A percentile compares a stretch with the other conserved stretches of the same genome.
These are phyloP conservation scores for Chiua virens DNA, from an alignment of 768 basidiomycete genomes.

Conservation along the genomic window DNA sequence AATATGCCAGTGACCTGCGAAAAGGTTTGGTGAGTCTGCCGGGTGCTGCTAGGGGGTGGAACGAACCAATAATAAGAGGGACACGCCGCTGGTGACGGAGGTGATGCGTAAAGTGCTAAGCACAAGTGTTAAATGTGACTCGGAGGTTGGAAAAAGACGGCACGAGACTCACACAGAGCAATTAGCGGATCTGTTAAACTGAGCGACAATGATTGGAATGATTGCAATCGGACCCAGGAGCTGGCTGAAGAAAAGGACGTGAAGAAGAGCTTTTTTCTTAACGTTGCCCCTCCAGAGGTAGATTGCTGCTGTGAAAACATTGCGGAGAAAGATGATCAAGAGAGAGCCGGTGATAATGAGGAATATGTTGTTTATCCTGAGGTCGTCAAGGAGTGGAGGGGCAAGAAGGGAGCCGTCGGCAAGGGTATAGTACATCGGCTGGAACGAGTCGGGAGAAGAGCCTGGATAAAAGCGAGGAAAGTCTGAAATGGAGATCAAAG, in stretches of 20 bases:
- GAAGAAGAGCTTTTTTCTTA: constrained; percentile 60
- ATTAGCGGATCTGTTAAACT: constrained; percentile 39
- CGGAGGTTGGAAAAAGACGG: not conserved
- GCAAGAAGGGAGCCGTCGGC: constrained; percentile 62
- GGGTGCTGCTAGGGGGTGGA: not conserved
- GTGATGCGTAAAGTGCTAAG: constrained; percentile 39
- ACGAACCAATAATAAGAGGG: constrained; percentile 42
- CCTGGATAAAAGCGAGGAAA: constrained; percentile 44
- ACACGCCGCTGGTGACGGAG: constrained; percentile 35
- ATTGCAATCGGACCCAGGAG: constrained; percentile 47
- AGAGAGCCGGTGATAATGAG: constrained; percentile 51
- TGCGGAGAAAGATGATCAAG: constrained; percentile 51
- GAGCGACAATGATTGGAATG: constrained; percentile 45
- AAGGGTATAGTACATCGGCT: constrained; percentile 46
- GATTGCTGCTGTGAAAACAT: constrained; percentile 47
- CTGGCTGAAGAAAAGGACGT: constrained; percentile 55
- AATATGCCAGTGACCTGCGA: constrained; percentile 59
- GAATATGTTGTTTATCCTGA: constrained; percentile 39
- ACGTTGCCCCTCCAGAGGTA: constrained; percentile 56
- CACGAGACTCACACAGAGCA: constrained; percentile 47
- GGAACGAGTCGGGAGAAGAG: constrained; percentile 43
- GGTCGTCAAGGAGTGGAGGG: constrained; percentile 44
- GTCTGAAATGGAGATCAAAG: constrained; percentile 48
- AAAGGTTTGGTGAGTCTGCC: not conserved
- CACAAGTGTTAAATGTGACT: not conserved